These are phyloP conservation scores for Acer saccharum DNA, from an alignment of 345 rosid species.

Conservation along the genomic window DNA sequence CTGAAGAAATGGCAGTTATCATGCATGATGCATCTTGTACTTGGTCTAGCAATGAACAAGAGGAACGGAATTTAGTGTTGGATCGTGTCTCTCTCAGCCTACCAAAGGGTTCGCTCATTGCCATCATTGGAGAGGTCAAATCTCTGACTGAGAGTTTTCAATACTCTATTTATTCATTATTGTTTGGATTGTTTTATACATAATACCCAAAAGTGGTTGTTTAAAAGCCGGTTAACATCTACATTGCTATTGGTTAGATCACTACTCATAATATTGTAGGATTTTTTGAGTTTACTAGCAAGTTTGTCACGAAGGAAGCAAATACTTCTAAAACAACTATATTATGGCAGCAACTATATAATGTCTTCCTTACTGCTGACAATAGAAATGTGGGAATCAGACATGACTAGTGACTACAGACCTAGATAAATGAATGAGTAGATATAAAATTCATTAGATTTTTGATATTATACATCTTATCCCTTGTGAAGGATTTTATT, in stretches of 20 bases:
- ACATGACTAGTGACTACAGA: neutral
- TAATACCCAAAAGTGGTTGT: neutral
- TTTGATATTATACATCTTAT: neutral
- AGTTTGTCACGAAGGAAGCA: neutral
- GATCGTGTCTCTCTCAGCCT: constrained; percentile 57
- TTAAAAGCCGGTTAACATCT: neutral
- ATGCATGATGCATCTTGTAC: constrained; percentile 67
- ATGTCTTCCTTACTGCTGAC: neutral
- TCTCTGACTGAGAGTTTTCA: constrained; percentile 10
- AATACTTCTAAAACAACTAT: neutral
- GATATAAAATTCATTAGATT: neutral
- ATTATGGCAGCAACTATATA: neutral
- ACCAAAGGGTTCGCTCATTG: constrained; percentile 69
- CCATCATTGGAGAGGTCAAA: constrained; percentile 82
- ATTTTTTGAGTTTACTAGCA: neutral
- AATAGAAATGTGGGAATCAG: neutral
- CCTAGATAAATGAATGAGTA: neutral
- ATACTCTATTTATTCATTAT: neutral
- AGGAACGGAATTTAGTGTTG: constrained; percentile 50
- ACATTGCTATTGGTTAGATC: neutral
- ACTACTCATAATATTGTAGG: neutral
- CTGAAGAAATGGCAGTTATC: constrained; percentile 51
- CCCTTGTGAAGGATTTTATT: constrained; percentile 3
- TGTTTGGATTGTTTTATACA: neutral
- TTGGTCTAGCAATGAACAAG: constrained; percentile 61